Conservation (phyloP, 371 early-diverging fungal genomes). For the Parasitella parasitica region DNA sequence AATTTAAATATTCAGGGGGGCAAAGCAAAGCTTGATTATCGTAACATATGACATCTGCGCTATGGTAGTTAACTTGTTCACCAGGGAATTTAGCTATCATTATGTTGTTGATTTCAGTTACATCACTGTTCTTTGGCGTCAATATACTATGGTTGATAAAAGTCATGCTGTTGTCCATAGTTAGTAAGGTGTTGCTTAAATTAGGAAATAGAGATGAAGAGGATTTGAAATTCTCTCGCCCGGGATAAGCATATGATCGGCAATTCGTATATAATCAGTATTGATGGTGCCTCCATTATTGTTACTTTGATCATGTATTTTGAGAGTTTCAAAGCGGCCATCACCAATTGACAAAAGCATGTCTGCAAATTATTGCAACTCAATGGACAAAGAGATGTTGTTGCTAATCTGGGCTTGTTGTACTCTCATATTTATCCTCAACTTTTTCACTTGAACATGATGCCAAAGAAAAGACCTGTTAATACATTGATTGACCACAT, state of each 20-base stretch:
- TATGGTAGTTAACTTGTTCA: neutral
- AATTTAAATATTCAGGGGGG: constrained; percentile 4
- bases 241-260: neutral
- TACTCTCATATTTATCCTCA: constrained; percentile 16
- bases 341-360: neutral
- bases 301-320: neutral
- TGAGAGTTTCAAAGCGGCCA: neutral
- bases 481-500: constrained; percentile 7
- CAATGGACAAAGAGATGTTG: neutral
- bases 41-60: neutral
- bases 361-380: constrained; percentile 5
- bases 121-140: constrained; percentile 3
- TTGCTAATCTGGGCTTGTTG: neutral
- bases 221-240: neutral
- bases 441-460: neutral
- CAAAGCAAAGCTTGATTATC: neutral
- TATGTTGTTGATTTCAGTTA: neutral
- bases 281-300: neutral
- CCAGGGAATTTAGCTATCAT: neutral
- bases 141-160: neutral
- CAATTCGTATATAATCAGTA: neutral
- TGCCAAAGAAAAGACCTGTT: constrained; percentile 8
- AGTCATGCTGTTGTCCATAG: too few species aligned
- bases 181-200: too few species aligned
- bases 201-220: too few species aligned